Percentiles rank a stretch among this genome's conserved stretches.
These are phyloP conservation scores for Fallopia convolvulus DNA, from an alignment of 148 eudicot genomes.

Conservation along the genomic window DNA sequence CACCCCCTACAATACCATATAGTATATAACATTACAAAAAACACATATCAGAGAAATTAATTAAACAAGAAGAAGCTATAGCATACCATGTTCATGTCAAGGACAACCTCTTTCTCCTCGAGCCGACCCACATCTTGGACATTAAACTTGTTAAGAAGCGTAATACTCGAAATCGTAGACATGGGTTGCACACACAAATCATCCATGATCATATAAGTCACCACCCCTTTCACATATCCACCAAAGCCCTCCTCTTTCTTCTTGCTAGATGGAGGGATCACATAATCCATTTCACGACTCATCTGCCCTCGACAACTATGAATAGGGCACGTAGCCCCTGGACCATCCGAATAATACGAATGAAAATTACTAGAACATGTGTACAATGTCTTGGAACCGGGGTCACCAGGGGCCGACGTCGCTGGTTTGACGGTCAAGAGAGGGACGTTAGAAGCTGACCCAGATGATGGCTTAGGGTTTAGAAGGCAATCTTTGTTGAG, in stretches of 20 bases:
- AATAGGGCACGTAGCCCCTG: too few relatives aligned
- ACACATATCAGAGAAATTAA: not conserved
- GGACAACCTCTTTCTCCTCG: not conserved
- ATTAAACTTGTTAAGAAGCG: not conserved
- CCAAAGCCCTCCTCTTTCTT: too few relatives aligned
- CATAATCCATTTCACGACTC: too few relatives aligned
- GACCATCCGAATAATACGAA: too few relatives aligned
- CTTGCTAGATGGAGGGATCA: too few relatives aligned
- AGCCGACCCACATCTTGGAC: not conserved
- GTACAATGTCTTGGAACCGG: too few relatives aligned
- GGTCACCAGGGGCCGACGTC: too few relatives aligned
- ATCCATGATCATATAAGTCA: slow-evolving; percentile 8
- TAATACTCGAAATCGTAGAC: not conserved
- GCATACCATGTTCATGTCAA: not conserved
- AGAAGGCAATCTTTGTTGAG: not conserved
- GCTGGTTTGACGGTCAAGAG: not conserved
- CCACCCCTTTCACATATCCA: slow-evolving; percentile 1
- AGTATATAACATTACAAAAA: too few relatives aligned
- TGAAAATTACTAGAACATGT: too few relatives aligned
- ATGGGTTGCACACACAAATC: slow-evolving; percentile 11
- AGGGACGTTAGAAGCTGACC: not conserved
- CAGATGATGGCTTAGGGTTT: not conserved
- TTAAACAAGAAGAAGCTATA: not conserved
- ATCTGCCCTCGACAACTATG: too few relatives aligned
- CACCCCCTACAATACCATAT: not conserved